Evolutionary conservation across 2,329 filamentous ascomycete species (phyloP).

Genomic region (Neonectria faginata): DNA sequence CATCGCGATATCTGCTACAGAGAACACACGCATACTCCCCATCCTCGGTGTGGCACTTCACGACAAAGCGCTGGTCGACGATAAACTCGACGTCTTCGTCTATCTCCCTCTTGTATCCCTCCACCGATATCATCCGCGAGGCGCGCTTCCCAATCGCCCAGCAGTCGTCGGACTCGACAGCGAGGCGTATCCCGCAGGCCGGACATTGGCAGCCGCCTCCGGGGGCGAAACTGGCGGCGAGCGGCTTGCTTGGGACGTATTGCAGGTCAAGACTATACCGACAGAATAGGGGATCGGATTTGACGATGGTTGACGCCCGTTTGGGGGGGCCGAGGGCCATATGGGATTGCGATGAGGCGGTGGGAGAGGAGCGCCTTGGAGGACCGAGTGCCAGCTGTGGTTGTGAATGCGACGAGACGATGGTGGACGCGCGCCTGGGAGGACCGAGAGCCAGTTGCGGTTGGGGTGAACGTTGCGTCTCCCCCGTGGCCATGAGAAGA

Average conservation of each 20-base stretch:
- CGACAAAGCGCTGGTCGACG: slow-evolving; percentile 38
- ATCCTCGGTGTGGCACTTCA: slow-evolving; percentile 42
- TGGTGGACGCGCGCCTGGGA: slow-evolving; percentile 21
- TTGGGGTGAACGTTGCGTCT: background rate
- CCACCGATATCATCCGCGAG: slow-evolving; percentile 21
- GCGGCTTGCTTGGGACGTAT: slow-evolving; percentile 25
- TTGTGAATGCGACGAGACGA: slow-evolving; percentile 25
- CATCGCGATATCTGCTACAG: slow-evolving; percentile 37
- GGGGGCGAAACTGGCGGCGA: slow-evolving; percentile 36
- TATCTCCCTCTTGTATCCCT: slow-evolving; percentile 35
- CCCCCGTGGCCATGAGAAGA: slow-evolving; percentile 28
- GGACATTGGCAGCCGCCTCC: slow-evolving; percentile 34
- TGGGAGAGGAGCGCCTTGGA: slow-evolving; percentile 22
- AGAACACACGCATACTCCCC: slow-evolving; percentile 42
- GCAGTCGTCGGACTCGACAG: slow-evolving; percentile 37
- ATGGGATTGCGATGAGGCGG: slow-evolving; percentile 26
- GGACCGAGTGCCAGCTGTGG: slow-evolving; percentile 4
- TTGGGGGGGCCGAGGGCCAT: slow-evolving; percentile 14
- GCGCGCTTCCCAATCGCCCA: slow-evolving; percentile 41
- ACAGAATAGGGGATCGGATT: slow-evolving; percentile 37
- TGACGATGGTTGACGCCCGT: slow-evolving; percentile 22
- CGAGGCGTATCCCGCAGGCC: slow-evolving; percentile 32
- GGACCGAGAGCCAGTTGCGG: slow-evolving; percentile 4
- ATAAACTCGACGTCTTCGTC: slow-evolving; percentile 42
- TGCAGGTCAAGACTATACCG: slow-evolving; percentile 42